Conservation (phyloP, 352 stramenopile genomes). For the Thraustochytrium striatum region DNA sequence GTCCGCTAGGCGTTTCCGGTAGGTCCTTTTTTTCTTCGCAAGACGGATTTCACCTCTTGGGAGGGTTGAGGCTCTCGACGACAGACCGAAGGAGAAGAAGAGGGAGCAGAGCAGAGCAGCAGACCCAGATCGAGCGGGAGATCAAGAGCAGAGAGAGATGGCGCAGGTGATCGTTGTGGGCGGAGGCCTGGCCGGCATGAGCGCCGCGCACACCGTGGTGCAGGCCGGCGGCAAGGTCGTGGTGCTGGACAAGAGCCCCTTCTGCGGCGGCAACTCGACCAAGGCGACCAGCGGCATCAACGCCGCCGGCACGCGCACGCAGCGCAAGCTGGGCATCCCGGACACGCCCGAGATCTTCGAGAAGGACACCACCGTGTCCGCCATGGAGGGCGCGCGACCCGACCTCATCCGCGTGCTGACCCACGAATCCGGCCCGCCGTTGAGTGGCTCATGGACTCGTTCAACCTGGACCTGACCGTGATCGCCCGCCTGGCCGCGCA, state of each 20-base stretch:
- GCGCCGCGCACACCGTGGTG: conserved; percentile 44
- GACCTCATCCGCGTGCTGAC: conserved; percentile 44
- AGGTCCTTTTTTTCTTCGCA: not conserved
- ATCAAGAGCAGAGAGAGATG: conserved; percentile 18
- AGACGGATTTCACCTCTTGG: not conserved
- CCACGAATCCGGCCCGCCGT: conserved; percentile 45
- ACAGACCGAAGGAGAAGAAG: not conserved
- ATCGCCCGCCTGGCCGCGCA: conserved; percentile 41
- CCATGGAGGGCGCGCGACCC: conserved; percentile 23
- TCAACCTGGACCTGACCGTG: conserved; percentile 44
- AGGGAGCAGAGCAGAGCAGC: not conserved
- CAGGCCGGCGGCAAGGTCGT: conserved; percentile 58
- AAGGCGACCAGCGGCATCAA: conserved; percentile 84
- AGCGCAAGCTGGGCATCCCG: conserved; percentile 21
- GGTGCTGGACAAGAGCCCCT: conserved; percentile 77
- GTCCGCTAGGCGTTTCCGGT: too few relatives aligned
- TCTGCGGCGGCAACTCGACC: conserved; percentile 79
- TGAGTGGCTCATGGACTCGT: conserved; percentile 48
- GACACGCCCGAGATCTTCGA: conserved; percentile 45
- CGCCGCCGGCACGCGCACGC: conserved; percentile 57
- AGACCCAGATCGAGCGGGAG: not conserved
- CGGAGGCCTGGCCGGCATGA: conserved; percentile 45
- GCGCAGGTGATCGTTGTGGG: conserved; percentile 46
- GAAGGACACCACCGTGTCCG: conserved; percentile 47
- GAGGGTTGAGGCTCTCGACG: too few relatives aligned